Evolutionary conservation across 495 filamentous ascomycete genomes (phyloP), one percentile per base, ranked within the genome.

Genomic region (Penicillium subrubescens): DNA sequence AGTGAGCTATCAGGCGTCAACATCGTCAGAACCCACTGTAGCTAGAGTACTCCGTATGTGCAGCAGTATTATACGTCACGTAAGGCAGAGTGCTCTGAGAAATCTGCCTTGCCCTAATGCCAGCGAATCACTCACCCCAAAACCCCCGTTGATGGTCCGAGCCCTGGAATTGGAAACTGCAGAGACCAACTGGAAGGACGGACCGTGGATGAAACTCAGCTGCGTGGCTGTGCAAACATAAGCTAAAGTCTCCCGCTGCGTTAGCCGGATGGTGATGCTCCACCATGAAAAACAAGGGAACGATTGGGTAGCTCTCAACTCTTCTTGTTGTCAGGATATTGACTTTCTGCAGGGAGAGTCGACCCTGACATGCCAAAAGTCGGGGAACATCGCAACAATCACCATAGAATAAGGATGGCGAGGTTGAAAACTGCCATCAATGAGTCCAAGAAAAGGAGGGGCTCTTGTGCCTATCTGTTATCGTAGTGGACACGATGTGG

Each of bases 151-250:
- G 53, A 10, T 39, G 50, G 62, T 55, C 64, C 60, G 64, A 63
- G 55, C 52, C 51, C 63, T 14, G 35, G n/a, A 39, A 23, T 8
- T 57, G 54, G 54, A 57, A 57, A 31, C 4, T 8, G 15, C 12
- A 29, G 31, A 23, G 39, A 11, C 56, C 37, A 58, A 58, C 56
- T 58, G 35, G 34, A 25, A 58, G 29, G n/a, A 14, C 14, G 19
- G 61, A 67, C 54, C 44, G 58, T 60, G 51, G 55, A 57, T 67
- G 59, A 59, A 63, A 58, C 60, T 67, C 65, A 71, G 72, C 70
- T 74, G 67, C 56, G 74, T 75, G 74, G 74, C 74, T 76, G 74
- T 76, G 74, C 71, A 73, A 67, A 61, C 31, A 60, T 44, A 35
- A 53, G 56, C 56, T 58, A 61, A 53, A 53, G 23, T 33, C 50